Evolutionary conservation across 306 rosid species (phyloP).

Genomic region (Astragalus glycyphyllos): DNA sequence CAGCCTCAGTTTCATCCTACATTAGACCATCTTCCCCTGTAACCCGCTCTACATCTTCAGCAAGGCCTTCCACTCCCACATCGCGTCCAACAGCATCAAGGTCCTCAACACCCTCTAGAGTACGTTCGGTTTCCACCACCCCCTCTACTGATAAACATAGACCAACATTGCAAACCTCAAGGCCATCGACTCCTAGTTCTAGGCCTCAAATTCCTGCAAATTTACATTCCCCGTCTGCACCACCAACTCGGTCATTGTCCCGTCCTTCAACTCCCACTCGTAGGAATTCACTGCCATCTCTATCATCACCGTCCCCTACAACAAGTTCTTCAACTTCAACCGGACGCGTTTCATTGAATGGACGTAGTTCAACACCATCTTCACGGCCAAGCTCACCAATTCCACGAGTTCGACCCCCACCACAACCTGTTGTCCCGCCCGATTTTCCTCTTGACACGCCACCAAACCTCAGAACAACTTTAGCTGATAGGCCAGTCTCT

Average conservation of each 20-base stretch:
- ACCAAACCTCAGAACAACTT: conserved; percentile 89
- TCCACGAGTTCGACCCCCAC: conserved; percentile 76
- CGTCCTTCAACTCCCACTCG: conserved; percentile 93
- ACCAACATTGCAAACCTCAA: conserved; percentile 64
- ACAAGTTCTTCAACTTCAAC: conserved; percentile 57
- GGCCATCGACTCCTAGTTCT: conserved; percentile 95
- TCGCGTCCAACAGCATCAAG: conserved; percentile 71
- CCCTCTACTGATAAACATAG: conserved; percentile 69
- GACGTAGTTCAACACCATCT: conserved; percentile 71
- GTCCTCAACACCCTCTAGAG: conserved; percentile 86
- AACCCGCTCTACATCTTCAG: conserved; percentile 62
- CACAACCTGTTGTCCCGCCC: conserved; percentile 85
- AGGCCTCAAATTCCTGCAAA: conserved; percentile 92
- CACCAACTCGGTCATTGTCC: conserved; percentile 66
- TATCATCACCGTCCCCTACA: conserved; percentile 57
- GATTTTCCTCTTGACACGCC: conserved; percentile 95
- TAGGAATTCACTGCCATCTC: conserved; percentile 64
- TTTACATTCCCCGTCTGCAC: conserved; percentile 68
- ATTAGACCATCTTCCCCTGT: conserved; percentile 84
- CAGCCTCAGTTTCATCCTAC: conserved; percentile 96
- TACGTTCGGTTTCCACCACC: conserved; percentile 60
- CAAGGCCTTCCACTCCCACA: conserved; percentile 89
- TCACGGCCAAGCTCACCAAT: conserved; percentile 93
- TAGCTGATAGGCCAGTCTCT: conserved; percentile 94
- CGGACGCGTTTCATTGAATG: conserved; percentile 61